These are phyloP conservation scores for Fibroporia radiculosa DNA, from an alignment of 768 basidiomycete species.

Conservation along the genomic window DNA sequence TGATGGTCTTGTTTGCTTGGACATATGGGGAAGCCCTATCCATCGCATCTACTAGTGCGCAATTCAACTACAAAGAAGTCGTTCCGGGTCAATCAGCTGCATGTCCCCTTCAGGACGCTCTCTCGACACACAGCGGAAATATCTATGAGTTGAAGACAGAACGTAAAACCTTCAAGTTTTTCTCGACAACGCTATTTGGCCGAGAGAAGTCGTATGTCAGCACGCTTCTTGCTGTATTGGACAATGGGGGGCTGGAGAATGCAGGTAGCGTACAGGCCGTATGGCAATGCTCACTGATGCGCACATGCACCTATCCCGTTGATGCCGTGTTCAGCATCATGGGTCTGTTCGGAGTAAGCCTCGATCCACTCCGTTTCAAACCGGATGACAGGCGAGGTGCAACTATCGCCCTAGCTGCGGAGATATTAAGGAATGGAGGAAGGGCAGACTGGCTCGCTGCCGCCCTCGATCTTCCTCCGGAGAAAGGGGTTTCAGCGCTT, in stretches of 20 bases:
- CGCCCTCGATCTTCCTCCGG: neutral
- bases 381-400: conserved; percentile 5
- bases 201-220: neutral
- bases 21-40: neutral
- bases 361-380: neutral
- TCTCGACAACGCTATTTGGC: neutral
- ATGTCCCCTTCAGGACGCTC: neutral
- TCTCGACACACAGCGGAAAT: too few species aligned
- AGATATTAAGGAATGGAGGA: conserved; percentile 1
- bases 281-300: conserved; percentile 7
- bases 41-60: neutral
- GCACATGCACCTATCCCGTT: conserved; percentile 9
- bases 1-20: conserved; percentile 3
- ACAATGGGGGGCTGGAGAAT: neutral
- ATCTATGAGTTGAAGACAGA: too few species aligned
- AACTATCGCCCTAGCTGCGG: conserved; percentile 7
- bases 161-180: neutral
- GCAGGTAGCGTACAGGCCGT: neutral
- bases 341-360: conserved; percentile 9
- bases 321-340: conserved; percentile 12
- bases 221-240: neutral
- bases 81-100: neutral
- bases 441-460: conserved; percentile 2
- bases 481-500: neutral
- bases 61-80: neutral